Evolutionary conservation across 1,284 basidiomycete genomes (phyloP), one percentile per base, ranked within the genome.

Genomic region (Pascua sp.): DNA sequence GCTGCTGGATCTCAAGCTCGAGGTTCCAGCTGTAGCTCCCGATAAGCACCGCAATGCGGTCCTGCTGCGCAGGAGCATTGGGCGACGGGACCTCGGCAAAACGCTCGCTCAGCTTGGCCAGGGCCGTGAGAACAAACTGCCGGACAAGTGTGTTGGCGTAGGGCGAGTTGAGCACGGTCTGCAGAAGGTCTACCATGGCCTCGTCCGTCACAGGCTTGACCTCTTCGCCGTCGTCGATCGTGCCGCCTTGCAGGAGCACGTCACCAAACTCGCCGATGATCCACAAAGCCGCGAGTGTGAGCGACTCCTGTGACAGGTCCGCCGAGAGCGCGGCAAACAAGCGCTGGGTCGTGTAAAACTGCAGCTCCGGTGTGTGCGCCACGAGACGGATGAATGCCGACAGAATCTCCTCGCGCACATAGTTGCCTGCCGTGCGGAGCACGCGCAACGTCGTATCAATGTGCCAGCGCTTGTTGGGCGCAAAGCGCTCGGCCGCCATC

Each of bases 401-500:
- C 13, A 98, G 78, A 46, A 98, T 92, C 76, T 98, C 96, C 76
- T 98, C 96, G 60, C 93, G 84, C 36, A 99, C 94, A 68, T 92
- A 97, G 79, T 98, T 98, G 49, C 96, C 96, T n/a, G 95, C 94
- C 89, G 98, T 79, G 76, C 92, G 95, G 62, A 99, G 79, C 1
- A 95, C 91, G 18, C 96, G 84, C 54, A 99, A 80, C 10, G 97
- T 90, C 0, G 96, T 98, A 76, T 98, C 96, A 61, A 99, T 98
- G 74, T 99, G 96, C 96, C 96, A 99, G 65, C 96, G 83, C 78
- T 93, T 94, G 78, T 97, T 98, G 0, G 96, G 96, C 2, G 96
- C 95, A 72, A 91, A 98, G 49, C 92, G 83, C 77, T 98, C 96
- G 0, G 96, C 96, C 2, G 94, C 95, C 18, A 98, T 81, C 64